Evolutionary conservation across 1,284 basidiomycete genomes (phyloP).

Genomic region (Marasmius tenuissimus): DNA sequence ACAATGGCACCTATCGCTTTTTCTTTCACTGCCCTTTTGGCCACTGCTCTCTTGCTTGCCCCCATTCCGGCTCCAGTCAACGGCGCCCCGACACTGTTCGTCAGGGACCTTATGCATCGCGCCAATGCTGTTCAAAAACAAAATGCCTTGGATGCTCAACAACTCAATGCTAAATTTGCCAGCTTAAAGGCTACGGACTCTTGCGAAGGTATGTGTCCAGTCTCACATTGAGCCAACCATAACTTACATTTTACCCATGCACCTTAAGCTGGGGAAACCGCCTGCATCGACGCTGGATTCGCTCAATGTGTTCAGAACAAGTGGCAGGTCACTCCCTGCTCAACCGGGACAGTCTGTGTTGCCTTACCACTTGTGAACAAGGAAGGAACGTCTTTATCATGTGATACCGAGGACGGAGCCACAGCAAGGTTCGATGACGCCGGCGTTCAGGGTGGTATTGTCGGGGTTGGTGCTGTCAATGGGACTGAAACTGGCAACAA

Average conservation of each 20-base stretch:
- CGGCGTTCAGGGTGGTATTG: constrained; percentile 46
- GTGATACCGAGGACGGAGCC: constrained; percentile 44
- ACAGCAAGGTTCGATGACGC: constrained; percentile 40
- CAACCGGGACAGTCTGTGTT: constrained; percentile 40
- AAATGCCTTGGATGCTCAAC: constrained; percentile 50
- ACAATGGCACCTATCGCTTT: constrained; percentile 4
- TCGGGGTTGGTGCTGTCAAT: constrained; percentile 23
- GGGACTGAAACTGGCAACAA: constrained; percentile 11
- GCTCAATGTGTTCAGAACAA: constrained; percentile 40
- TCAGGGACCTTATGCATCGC: background rate
- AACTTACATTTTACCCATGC: constrained; percentile 16
- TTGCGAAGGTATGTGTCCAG: constrained; percentile 30
- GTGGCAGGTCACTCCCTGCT: constrained; percentile 36
- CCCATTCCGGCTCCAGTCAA: constrained; percentile 6
- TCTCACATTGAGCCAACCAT: constrained; percentile 18
- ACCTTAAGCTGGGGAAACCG: constrained; percentile 39
- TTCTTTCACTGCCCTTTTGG: background rate
- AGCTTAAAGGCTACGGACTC: constrained; percentile 36
- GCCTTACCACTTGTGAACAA: constrained; percentile 55
- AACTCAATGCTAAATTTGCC: constrained; percentile 50
- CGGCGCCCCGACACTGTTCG: constrained; percentile 9
- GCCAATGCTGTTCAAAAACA: constrained; percentile 31
- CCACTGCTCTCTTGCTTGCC: constrained; percentile 2
- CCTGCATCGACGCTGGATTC: constrained; percentile 31
- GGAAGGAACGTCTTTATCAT: constrained; percentile 47